phyloP scores from a whole-genome alignment of 169 alveolate genomes.

The Plasmodium gaboni region DNA sequence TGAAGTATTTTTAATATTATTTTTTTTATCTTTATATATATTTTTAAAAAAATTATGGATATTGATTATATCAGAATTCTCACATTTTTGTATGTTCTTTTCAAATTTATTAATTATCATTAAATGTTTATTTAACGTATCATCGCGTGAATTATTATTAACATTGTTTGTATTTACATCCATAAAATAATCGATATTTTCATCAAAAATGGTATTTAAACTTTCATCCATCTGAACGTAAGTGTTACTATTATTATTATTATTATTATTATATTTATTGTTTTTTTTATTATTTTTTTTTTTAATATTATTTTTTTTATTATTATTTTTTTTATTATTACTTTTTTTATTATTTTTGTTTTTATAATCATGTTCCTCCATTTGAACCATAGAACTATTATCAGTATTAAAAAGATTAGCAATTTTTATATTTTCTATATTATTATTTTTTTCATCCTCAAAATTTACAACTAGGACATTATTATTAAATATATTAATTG shows the following conservation, averaged over 20 bases:
- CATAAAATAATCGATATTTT: too few species aligned
- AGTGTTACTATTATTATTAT: too few species aligned
- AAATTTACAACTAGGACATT: conserved; percentile 2
- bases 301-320: too few species aligned
- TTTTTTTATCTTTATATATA: background rate
- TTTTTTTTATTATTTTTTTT: too few species aligned
- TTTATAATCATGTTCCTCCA: too few species aligned
- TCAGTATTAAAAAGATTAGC: conserved; percentile 8
- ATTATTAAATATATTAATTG: background rate
- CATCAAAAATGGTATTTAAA: too few species aligned
- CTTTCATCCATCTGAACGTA: too few species aligned
- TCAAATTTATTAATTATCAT: conserved; percentile 1
- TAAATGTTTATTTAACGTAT: background rate
- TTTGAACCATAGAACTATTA: background rate
- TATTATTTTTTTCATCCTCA: conserved; percentile 17
- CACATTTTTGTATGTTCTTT: background rate
- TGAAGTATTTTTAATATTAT: background rate
- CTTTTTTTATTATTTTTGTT: too few species aligned
- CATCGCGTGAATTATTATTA: background rate
- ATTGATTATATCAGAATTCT: background rate
- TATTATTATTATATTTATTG: too few species aligned
- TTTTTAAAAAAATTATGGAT: background rate
- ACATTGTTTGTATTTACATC: too few species aligned
- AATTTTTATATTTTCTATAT: conserved; percentile 21
- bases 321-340: too few species aligned